Evolutionary conservation across 2,329 filamentous ascomycete genomes (phyloP), one percentile per base, ranked within the genome.

Genomic region (Hymenoscyphus infarciens): DNA sequence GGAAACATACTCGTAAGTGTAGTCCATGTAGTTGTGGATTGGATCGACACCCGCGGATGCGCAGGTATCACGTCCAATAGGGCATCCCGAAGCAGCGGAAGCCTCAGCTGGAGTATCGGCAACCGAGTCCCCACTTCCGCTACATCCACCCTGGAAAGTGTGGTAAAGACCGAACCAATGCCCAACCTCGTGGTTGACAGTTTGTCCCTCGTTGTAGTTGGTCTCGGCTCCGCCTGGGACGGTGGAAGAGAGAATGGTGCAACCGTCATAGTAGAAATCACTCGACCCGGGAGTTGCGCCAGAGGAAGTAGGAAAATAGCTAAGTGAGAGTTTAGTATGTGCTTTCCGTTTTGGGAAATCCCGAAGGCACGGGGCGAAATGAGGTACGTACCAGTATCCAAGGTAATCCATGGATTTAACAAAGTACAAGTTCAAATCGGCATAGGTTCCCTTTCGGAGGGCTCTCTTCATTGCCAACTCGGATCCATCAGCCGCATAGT

Each of bases 131-230:
- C 77, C 78, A 53, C 56, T 62, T 7, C 73, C 66, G 66, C 75
- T 76, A 63, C 76, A 77, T 55, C 73, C 74, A 56, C 76, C 78
- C 64, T 80, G 70, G 71, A 82, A 82, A 56, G 79, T 80, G 71
- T 82, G 79, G 69, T 74, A 75, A 31, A 82, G 75, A 59, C 79
- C 79, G 60, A 81, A 71, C 79, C 79, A 82, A 74, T 81, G 80
- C 13, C 80, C 80, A 56, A 78, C 71, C 72, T 81, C 80, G 73
- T 81, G 79, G 39, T 74, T 74, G 22, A 69, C 71, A 53, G 75
- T 77, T 65, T 74, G 67, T 57, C 78, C 78, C 7, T 73, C 69
- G 67, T 79, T 75, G 69, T 74, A 70, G 65, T 66, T 68, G n/a
- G 70, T 65, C 7, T 68, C 68, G 35, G 68, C 64, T 53, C 78